Base-by-base conservation (phyloP, 352 stramenopile genomes). In the Phytopythium montanum region DNA sequence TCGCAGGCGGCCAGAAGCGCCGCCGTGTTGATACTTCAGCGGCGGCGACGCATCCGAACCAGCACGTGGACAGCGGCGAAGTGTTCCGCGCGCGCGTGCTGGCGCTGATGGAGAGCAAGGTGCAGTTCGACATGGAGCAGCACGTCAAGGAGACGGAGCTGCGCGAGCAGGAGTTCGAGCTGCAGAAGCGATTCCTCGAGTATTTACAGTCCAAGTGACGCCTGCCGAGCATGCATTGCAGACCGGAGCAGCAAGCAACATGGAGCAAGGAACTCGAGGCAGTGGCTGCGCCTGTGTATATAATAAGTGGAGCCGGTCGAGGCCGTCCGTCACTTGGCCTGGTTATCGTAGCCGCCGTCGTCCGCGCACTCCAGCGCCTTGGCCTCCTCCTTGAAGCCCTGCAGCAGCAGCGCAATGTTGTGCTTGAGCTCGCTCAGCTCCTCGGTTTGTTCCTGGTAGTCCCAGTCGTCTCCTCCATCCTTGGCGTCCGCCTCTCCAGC, bases 41-140 rank as follows among this genome's bases (percentile, higher is more conserved):
- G 9, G 33, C 41, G 26, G 54, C 33, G 42, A n/a, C 13, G n/a
- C n/a, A n/a, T n/a, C n/a, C n/a, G 41, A 64, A 34, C 13, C 36
- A 42, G 36, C 36, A 36, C 13, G 10, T 52, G 54, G n/a, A 31
- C 66, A 14, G 75, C 45, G 76, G 70, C 36, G 73, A 87, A 1
- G 68, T 56, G 45, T 92, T 92, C 54, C 80, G 82, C 28, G 63
- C 72, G 23, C 73, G 79, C 9, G 68, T 94, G 33, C 62, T 94
- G 46, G 70, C 81, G 52, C 68, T 94, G 9, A 86, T 94, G 45
- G 80, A 94, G 62, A 83, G 69, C 53, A 94, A 94, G 59, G 81
- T 92, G 38, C 75, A 88, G 54, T 90, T 94, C 60, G 85, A 94
- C 59, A 90, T 88, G 75, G 76, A 90, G 42, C 85, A 94, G 55